Evolutionary conservation across 2,329 filamentous ascomycete genomes (phyloP), one percentile per base, ranked within the genome.

Genomic region (Claviceps digitariae): DNA sequence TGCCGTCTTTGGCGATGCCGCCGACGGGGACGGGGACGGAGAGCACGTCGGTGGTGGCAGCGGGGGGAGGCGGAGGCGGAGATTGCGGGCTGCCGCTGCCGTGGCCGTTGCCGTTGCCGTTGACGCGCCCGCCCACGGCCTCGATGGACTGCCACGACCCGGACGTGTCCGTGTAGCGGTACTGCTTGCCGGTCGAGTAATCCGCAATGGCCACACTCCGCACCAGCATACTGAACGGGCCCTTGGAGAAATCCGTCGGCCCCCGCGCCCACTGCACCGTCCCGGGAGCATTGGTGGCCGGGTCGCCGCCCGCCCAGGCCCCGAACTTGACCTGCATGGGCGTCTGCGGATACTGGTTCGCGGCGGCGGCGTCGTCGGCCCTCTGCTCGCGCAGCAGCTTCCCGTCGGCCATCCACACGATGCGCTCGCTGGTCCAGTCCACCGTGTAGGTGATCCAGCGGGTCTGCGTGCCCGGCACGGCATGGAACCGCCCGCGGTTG

Each of bases 321-420:
- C 93, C 93, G 61, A 97, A 83, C 70, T 91, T 94, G 71, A 97
- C 73, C 70, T 90, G 86, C 89, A 95, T 95, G 4, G 93, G 93
- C 1, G 90, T 90, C 72, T 98, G 93, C 8, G 93, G 93, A 65
- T 94, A 98, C 69, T 95, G 87, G 57, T 75, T 76, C 53, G 74
- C 65, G 56, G 84, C 31, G 31, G 8, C 79, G 55, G 90, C 87
- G 51, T 87, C 82, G 50, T 72, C 74, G 43, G 81, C 79, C 48
- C 77, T 82, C 55, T 96, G 76, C 12, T 86, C 86, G 55, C 93
- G 84, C 49, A 96, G 81, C 6, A 85, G 82, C 15, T 75, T 79
- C 54, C 84, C 87, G 64, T 86, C 87, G 57, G 95, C 87, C 57
- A 84, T 82, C 90, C 91, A 98, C 40, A 90, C 77, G 64, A 96